Conservation (phyloP, 163 green algal genomes). For the Scenedesmus sp. region DNA sequence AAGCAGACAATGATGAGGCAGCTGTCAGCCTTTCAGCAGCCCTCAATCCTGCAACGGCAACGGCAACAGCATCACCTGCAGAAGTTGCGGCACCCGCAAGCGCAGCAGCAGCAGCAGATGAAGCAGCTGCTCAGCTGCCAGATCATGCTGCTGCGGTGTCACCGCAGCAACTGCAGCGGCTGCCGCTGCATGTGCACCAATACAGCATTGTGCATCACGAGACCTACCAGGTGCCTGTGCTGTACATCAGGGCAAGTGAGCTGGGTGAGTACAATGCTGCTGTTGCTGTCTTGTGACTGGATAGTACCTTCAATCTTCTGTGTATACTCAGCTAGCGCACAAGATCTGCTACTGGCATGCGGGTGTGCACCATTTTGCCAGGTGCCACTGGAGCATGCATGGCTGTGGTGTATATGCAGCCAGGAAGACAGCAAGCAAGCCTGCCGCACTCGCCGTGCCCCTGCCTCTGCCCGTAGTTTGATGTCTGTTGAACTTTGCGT, state of each 20-base stretch:
- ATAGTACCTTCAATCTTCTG: too few relatives aligned
- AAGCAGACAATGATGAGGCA: background rate
- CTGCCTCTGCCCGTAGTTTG: background rate
- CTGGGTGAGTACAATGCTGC: background rate
- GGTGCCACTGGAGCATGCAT: too few relatives aligned
- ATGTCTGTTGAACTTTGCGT: background rate
- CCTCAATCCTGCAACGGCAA: background rate
- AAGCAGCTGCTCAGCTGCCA: background rate
- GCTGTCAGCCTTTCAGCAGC: background rate
- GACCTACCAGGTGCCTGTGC: conserved; percentile 28
- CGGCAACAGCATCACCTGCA: background rate
- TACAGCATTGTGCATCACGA: conserved; percentile 31
- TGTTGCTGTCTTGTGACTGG: too few relatives aligned
- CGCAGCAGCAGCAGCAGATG: conserved; percentile 7
- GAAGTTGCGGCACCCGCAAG: background rate
- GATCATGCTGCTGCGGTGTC: too few relatives aligned
- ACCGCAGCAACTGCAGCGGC: background rate
- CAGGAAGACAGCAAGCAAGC: too few relatives aligned
- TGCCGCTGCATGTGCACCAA: background rate
- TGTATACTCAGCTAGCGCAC: too few relatives aligned
- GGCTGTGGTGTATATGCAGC: too few relatives aligned
- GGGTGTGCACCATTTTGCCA: too few relatives aligned
- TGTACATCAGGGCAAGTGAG: background rate
- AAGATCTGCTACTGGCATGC: too few relatives aligned
- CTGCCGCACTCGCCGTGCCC: too few relatives aligned